Evolutionary conservation across 176 grass and related monocot species (phyloP).

Genomic region (Saccharum officinarum): DNA sequence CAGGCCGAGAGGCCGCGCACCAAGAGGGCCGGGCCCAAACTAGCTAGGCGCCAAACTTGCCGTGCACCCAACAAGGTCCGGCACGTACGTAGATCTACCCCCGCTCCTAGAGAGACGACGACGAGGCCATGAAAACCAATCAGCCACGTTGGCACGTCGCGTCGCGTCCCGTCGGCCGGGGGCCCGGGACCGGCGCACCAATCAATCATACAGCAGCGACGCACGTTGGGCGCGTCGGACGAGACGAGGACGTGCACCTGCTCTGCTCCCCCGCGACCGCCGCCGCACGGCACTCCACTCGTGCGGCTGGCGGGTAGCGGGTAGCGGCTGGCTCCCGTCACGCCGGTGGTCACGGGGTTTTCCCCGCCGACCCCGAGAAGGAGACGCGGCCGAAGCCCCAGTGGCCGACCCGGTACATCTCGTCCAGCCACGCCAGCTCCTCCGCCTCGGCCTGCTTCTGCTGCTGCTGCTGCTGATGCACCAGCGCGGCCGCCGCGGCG

Average conservation of each 20-base stretch:
- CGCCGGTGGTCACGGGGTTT: conserved; percentile 25
- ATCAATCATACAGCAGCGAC: background rate
- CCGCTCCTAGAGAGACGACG: background rate
- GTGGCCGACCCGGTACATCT: conserved; percentile 66
- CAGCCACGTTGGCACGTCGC: background rate
- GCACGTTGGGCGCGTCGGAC: background rate
- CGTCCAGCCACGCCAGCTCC: conserved; percentile 55
- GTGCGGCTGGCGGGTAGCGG: background rate
- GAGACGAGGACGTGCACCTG: background rate
- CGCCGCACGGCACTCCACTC: background rate
- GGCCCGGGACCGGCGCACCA: background rate
- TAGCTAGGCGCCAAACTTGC: conserved; percentile 19
- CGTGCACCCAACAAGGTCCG: background rate
- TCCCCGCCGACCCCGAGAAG: conserved; percentile 33
- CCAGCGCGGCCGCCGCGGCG: background rate
- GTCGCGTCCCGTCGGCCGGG: background rate
- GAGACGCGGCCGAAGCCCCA: conserved; percentile 93
- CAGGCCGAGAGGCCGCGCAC: too few species aligned
- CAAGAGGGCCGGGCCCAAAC: background rate
- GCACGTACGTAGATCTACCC: background rate
- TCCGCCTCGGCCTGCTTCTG: background rate
- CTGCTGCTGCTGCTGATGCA: too few species aligned
- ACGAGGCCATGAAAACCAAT: background rate
- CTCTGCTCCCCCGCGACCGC: background rate
- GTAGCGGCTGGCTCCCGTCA: background rate